A percentile compares a stretch with the other conserved stretches of the same genome.
phyloP scores from a whole-genome alignment of 2,329 filamentous ascomycete species.

The Exophiala sp. region DNA sequence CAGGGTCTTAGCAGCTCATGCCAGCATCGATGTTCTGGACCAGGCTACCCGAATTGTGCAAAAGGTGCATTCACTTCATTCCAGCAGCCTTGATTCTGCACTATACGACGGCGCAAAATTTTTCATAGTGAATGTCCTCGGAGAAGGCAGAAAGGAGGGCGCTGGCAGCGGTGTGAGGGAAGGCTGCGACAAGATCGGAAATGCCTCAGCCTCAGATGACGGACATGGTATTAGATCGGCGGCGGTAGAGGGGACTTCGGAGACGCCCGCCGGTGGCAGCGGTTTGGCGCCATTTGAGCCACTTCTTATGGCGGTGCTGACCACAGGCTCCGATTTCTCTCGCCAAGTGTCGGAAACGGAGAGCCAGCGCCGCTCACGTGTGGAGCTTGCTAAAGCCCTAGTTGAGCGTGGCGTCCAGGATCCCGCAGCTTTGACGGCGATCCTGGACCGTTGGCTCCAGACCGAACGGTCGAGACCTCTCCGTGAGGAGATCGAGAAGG shows the following conservation, averaged over 20 bases:
- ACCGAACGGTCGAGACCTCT: conserved; percentile 37
- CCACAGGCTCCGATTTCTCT: conserved; percentile 4
- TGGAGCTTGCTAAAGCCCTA: conserved; percentile 19
- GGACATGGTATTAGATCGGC: conserved; percentile 1
- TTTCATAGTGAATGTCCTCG: conserved; percentile 14
- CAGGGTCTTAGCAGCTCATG: conserved; percentile 17
- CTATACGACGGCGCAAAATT: conserved; percentile 22
- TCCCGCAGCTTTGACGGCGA: conserved; percentile 16
- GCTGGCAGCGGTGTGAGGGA: conserved; percentile 5
- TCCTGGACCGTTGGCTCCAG: conserved; percentile 35
- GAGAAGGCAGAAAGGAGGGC: conserved; percentile 2
- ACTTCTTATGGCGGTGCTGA: conserved; percentile 21
- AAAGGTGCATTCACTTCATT: conserved; percentile 14
- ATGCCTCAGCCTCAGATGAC: conserved; percentile 15
- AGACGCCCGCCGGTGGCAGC: background rate
- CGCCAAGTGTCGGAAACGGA: conserved; percentile 22
- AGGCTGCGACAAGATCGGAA: conserved; percentile 10
- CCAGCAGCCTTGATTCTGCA: conserved; percentile 14
- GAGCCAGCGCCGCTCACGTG: conserved; percentile 22
- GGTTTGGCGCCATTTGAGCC: conserved; percentile 20
- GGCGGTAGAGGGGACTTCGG: conserved; percentile 5
- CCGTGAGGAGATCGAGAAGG: conserved; percentile 23
- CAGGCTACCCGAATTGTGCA: conserved; percentile 15
- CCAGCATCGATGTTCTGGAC: conserved; percentile 20
- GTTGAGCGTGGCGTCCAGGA: conserved; percentile 12